These are phyloP conservation scores for Globisporangium paddicum DNA, from an alignment of 352 stramenopile species.

Conservation along the genomic window DNA sequence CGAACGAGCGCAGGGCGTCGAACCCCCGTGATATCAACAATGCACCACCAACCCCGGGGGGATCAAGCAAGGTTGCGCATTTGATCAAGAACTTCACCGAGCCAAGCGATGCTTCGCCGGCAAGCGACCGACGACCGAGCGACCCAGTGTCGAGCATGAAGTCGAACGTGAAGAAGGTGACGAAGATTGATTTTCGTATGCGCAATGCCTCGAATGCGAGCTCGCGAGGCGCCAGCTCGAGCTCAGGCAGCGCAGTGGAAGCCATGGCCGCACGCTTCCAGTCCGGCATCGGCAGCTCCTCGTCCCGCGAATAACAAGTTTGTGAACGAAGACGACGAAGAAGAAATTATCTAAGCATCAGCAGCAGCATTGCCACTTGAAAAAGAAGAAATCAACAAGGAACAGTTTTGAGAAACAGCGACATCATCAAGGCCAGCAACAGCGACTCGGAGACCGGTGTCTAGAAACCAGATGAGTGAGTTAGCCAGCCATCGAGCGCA, in stretches of 20 bases:
- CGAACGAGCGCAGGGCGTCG: neutral
- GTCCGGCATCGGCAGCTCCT: conserved; percentile 1
- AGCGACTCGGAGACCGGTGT: neutral
- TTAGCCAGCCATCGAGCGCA: neutral
- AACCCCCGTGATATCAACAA: conserved; percentile 10
- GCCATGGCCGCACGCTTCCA: conserved; percentile 19
- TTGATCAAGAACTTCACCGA: conserved; percentile 70
- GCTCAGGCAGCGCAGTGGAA: conserved; percentile 12
- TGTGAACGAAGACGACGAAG: neutral
- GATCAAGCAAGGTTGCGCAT: conserved; percentile 44
- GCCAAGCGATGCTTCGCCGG: conserved; percentile 10
- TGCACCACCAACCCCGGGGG: conserved; percentile 3
- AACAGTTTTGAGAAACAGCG: neutral
- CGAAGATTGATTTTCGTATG: conserved; percentile 36
- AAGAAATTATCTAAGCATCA: conserved; percentile 7
- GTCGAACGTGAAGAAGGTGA: conserved; percentile 24
- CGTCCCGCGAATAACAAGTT: neutral
- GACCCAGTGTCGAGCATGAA: conserved; percentile 13
- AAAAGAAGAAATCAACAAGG: neutral
- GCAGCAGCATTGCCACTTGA: neutral
- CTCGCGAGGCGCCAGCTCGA: conserved; percentile 3
- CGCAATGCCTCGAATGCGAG: conserved; percentile 33
- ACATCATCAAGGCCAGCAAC: conserved; percentile 2
- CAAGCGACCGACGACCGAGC: conserved; percentile 12
- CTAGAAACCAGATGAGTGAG: neutral